These are phyloP conservation scores for Trichoderma semiorbis DNA, from an alignment of 2,329 filamentous ascomycete species.

Conservation along the genomic window DNA sequence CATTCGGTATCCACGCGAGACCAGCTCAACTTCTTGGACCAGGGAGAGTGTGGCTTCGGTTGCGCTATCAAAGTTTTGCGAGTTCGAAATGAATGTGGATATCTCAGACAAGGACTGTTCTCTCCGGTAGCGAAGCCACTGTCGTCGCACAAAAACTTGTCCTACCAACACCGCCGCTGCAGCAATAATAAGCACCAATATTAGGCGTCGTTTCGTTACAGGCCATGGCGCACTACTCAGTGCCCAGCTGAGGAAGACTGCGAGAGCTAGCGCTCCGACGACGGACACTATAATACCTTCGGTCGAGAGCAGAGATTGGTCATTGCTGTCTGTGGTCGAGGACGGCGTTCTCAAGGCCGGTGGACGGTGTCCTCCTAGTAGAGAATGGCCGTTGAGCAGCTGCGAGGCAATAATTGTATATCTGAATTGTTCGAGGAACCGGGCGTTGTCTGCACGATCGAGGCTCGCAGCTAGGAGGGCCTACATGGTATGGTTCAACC, in stretches of 20 bases:
- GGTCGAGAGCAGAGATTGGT: slow-evolving; percentile 36
- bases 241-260: slow-evolving; percentile 71
- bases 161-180: slow-evolving; percentile 54
- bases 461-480: slow-evolving; percentile 68
- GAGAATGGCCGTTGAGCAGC: slow-evolving; percentile 69
- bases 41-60: slow-evolving; percentile 73
- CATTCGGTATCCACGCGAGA: slow-evolving; percentile 86
- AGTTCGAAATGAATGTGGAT: slow-evolving; percentile 64
- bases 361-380: slow-evolving; percentile 36
- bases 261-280: slow-evolving; percentile 57
- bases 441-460: slow-evolving; percentile 73
- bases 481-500: slow-evolving; percentile 37
- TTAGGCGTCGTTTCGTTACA: slow-evolving; percentile 54
- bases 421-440: slow-evolving; percentile 87
- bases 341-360: slow-evolving; percentile 22
- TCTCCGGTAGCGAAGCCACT: slow-evolving; percentile 76
- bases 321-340: slow-evolving; percentile 16
- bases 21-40: slow-evolving; percentile 92
- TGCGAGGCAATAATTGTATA: slow-evolving; percentile 93
- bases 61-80: slow-evolving; percentile 77
- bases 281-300: slow-evolving; percentile 49
- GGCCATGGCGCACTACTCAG: slow-evolving; percentile 48
- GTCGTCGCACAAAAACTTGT: slow-evolving; percentile 70
- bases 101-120: slow-evolving; percentile 70
- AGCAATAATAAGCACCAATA: slow-evolving; percentile 47